Evolutionary conservation across 768 basidiomycete species (phyloP).

Genomic region (Amyloporia xantha): DNA sequence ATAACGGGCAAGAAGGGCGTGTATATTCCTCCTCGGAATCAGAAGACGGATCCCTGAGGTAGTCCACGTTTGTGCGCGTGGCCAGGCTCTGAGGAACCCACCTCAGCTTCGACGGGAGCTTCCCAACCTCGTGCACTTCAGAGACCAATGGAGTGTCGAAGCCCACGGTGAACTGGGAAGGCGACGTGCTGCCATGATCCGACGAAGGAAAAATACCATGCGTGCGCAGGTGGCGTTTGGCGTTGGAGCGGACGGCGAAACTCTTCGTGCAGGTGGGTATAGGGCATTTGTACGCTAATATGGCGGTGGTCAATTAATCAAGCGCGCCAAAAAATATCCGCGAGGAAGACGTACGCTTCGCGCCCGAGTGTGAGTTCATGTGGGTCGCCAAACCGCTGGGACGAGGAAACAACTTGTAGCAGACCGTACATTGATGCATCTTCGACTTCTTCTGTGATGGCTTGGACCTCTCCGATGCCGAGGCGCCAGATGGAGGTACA

Average conservation of each 20-base stretch:
- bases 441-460: constrained; percentile 34
- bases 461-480: constrained; percentile 9
- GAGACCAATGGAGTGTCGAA: constrained; percentile 42
- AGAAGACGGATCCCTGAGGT: constrained; percentile 21
- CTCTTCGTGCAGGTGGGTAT: constrained; percentile 56
- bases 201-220: constrained; percentile 48
- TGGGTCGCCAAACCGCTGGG: constrained; percentile 47
- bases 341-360: constrained; percentile 34
- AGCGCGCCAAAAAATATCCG: neutral
- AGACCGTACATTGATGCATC: constrained; percentile 42
- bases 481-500: constrained; percentile 4
- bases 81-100: constrained; percentile 37
- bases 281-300: constrained; percentile 40
- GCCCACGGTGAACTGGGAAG: constrained; percentile 31
- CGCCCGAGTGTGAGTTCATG: constrained; percentile 48
- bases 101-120: constrained; percentile 28
- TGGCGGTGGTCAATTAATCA: neutral
- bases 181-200: constrained; percentile 18
- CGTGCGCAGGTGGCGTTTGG: constrained; percentile 71
- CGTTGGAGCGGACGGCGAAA: constrained; percentile 78
- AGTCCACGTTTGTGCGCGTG: constrained; percentile 25
- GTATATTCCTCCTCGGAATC: constrained; percentile 26
- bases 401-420: constrained; percentile 40
- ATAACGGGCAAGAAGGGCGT: constrained; percentile 26
- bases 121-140: constrained; percentile 34